A percentile compares a stretch with the other conserved stretches of the same genome.
Conservation (phyloP, 345 rosid genomes). For the Rubroshorea leprosula region DNA sequence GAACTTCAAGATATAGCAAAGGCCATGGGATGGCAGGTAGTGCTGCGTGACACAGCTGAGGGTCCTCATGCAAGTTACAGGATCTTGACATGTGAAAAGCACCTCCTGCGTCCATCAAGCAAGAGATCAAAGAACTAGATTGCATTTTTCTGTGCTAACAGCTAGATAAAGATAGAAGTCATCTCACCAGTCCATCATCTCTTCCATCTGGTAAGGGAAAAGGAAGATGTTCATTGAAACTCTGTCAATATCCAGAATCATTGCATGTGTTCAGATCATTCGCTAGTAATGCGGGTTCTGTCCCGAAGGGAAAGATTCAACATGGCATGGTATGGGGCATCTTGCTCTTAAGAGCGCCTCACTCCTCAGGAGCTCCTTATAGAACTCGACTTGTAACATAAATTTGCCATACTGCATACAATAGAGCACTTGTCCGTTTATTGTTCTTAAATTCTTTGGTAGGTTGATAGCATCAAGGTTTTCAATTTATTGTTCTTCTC, state of each 20-base stretch:
- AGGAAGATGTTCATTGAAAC: neutral
- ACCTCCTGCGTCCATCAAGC: constrained; percentile 34
- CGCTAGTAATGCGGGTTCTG: neutral
- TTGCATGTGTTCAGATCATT: neutral
- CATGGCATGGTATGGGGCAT: too few relatives aligned
- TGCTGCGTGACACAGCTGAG: constrained; percentile 74
- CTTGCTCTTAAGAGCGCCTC: too few relatives aligned
- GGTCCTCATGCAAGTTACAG: constrained; percentile 96
- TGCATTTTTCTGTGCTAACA: neutral
- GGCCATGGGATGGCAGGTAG: constrained; percentile 76
- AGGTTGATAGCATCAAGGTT: too few relatives aligned
- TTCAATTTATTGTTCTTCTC: neutral
- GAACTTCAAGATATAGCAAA: constrained; percentile 72
- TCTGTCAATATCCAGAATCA: neutral
- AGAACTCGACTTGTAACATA: neutral
- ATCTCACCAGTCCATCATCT: neutral
- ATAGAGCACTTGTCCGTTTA: too few relatives aligned
- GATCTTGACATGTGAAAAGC: constrained; percentile 72
- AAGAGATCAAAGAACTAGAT: neutral
- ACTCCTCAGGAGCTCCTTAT: too few relatives aligned
- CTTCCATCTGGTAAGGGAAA: too few relatives aligned
- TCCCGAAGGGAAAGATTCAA: neutral
- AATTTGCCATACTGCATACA: neutral
- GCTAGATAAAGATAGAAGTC: neutral
- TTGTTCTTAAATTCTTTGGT: neutral